Evolutionary conservation across 495 filamentous ascomycete genomes (phyloP).

Genomic region (Aspergillus indologenus): DNA sequence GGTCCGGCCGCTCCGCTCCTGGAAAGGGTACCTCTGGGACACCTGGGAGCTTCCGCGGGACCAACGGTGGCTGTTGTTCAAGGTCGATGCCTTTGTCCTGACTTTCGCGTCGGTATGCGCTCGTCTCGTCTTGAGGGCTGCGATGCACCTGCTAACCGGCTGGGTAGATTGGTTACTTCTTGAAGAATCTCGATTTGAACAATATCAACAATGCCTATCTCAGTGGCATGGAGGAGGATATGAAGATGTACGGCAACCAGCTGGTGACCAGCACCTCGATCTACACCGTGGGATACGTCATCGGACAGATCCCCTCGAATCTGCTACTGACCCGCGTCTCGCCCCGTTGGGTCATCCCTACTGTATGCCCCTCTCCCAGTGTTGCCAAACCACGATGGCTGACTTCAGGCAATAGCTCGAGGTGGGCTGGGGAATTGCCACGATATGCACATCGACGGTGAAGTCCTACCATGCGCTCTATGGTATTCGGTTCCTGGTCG

Average conservation of each 20-base stretch:
- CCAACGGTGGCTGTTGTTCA: slow-evolving; percentile 54
- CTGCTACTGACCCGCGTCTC: slow-evolving; percentile 50
- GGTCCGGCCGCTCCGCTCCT: slow-evolving; percentile 16
- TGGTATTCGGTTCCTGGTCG: slow-evolving; percentile 52
- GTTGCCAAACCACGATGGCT: neutral
- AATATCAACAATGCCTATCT: slow-evolving; percentile 52
- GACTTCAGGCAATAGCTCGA: slow-evolving; percentile 34
- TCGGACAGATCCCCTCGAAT: slow-evolving; percentile 56
- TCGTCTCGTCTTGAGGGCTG: neutral
- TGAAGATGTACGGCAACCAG: slow-evolving; percentile 48
- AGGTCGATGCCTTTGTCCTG: slow-evolving; percentile 51
- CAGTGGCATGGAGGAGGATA: slow-evolving; percentile 43
- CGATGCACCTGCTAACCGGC: neutral
- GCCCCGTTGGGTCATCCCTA: slow-evolving; percentile 33
- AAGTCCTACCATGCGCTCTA: slow-evolving; percentile 44
- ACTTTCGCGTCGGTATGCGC: slow-evolving; percentile 43
- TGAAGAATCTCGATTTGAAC: slow-evolving; percentile 49
- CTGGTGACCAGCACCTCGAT: slow-evolving; percentile 33
- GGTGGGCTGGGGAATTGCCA: slow-evolving; percentile 45
- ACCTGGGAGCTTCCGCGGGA: slow-evolving; percentile 50
- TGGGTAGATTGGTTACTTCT: slow-evolving; percentile 43
- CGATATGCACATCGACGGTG: slow-evolving; percentile 41
- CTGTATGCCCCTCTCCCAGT: slow-evolving; percentile 7
- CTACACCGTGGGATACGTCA: slow-evolving; percentile 57
- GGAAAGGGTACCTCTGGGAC: slow-evolving; percentile 49